These are phyloP conservation scores for Prototheca wickerhamii DNA, from an alignment of 163 green algal species.

Conservation along the genomic window DNA sequence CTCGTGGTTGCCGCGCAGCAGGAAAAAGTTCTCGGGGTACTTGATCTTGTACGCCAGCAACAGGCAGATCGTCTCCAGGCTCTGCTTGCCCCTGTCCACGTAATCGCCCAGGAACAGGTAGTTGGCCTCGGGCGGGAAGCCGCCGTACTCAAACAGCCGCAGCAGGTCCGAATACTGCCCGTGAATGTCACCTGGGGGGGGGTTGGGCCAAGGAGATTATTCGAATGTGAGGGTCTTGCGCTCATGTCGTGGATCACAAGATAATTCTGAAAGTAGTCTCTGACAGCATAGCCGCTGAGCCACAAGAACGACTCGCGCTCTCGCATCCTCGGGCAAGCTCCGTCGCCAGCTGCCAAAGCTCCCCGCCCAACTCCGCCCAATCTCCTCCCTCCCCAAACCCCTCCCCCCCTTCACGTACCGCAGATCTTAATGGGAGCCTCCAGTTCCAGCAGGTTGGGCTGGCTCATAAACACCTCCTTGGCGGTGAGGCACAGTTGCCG, in stretches of 20 bases:
- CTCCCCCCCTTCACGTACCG: slow-evolving; percentile 39
- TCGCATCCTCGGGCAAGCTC: not conserved
- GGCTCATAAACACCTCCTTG: slow-evolving; percentile 94
- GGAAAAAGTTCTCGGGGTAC: slow-evolving; percentile 99
- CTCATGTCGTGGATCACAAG: no score
- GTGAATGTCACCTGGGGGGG: slow-evolving; percentile 89
- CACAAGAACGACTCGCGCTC: not conserved
- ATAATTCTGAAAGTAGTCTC: no score
- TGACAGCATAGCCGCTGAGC: not conserved
- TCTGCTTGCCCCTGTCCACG: slow-evolving; percentile 98
- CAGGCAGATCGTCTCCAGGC: slow-evolving; percentile 97
- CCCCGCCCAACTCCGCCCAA: no score
- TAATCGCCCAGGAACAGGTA: slow-evolving; percentile 99
- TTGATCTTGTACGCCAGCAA: slow-evolving; percentile 99
- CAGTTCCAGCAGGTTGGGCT: slow-evolving; percentile 95
- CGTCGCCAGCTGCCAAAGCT: not conserved
- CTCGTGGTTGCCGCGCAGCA: slow-evolving; percentile 98
- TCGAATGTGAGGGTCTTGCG: no score
- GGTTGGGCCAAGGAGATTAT: not conserved
- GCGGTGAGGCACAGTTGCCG: slow-evolving; percentile 85
- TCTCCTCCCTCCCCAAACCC: no score
- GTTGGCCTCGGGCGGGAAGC: slow-evolving; percentile 97
- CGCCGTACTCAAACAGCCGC: slow-evolving; percentile 97
- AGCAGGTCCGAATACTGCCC: slow-evolving; percentile 97
- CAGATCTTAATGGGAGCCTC: slow-evolving; percentile 99